A percentile compares a stretch with the other conserved stretches of the same genome.
Conservation (phyloP, 2,329 filamentous ascomycete species). For the Catunica adiposa region DNA sequence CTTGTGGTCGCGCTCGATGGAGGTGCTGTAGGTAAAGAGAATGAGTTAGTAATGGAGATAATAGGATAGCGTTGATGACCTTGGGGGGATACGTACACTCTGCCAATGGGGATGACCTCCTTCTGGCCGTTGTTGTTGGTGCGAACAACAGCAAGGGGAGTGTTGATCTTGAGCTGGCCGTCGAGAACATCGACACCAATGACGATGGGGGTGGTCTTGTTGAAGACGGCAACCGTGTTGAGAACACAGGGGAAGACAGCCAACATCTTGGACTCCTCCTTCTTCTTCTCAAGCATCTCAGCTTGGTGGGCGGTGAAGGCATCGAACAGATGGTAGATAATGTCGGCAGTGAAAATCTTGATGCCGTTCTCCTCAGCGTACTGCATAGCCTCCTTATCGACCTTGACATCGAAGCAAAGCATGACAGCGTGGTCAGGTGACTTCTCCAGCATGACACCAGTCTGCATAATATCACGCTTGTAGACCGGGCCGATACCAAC, state of each 20-base stretch:
- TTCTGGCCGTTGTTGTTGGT: constrained; percentile 65
- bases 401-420: constrained; percentile 98
- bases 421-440: constrained; percentile 91
- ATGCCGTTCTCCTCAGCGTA: constrained; percentile 90
- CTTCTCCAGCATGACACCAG: constrained; percentile 93
- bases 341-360: constrained; percentile 96
- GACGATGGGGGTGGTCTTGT: constrained; percentile 93
- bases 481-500: constrained; percentile 95
- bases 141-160: constrained; percentile 77
- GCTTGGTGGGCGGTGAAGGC: constrained; percentile 92
- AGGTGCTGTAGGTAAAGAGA: constrained; percentile 42
- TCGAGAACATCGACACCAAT: constrained; percentile 92
- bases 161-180: constrained; percentile 70
- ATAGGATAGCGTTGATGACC: not conserved
- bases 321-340: constrained; percentile 98
- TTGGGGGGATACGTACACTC: constrained; percentile 56
- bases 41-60: constrained; percentile 18
- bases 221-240: constrained; percentile 82
- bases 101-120: constrained; percentile 69
- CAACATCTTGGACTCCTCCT: constrained; percentile 87
- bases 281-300: constrained; percentile 71
- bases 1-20: constrained; percentile 96
- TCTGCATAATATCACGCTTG: constrained; percentile 93
- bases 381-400: constrained; percentile 83
- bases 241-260: constrained; percentile 96